These are phyloP conservation scores for Rhodotorula paludigena DNA, from an alignment of 768 basidiomycete species.

Conservation along the genomic window DNA sequence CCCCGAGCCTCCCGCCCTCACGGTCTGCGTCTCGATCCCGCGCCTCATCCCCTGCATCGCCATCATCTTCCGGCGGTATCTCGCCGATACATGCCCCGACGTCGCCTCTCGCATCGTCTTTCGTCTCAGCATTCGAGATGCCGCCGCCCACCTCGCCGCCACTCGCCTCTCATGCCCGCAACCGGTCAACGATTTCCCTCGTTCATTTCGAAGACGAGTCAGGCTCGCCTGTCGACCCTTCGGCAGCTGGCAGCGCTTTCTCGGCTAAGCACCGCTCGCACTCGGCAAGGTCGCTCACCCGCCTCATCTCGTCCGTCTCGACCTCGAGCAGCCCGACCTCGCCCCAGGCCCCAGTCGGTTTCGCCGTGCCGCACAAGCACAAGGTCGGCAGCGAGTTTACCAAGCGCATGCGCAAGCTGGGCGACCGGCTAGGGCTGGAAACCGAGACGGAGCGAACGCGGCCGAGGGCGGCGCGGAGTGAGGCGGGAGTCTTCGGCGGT, in stretches of 20 bases:
- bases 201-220: no score
- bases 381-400: slow-evolving; percentile 20
- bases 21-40: slow-evolving; percentile 6
- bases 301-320: background rate
- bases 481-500: slow-evolving; percentile 26
- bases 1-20: background rate
- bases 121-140: background rate
- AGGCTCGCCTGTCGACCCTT: no score
- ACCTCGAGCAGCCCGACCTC: background rate
- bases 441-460: slow-evolving; percentile 37
- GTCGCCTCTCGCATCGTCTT: background rate
- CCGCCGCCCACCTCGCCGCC: background rate
- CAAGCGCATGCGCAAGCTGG: slow-evolving; percentile 35
- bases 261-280: background rate
- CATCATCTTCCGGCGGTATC: background rate
- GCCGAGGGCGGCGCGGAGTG: slow-evolving; percentile 52
- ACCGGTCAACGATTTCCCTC: no score
- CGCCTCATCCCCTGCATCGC: background rate
- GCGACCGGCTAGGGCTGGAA: slow-evolving; percentile 41
- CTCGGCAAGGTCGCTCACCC: background rate
- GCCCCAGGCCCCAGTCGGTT: background rate
- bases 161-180: no score
- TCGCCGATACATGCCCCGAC: slow-evolving; percentile 1
- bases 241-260: no score
- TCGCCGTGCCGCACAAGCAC: slow-evolving; percentile 18